Evolutionary conservation across 495 filamentous ascomycete genomes (phyloP).

Genomic region (Aspergillus incahuasiensis): DNA sequence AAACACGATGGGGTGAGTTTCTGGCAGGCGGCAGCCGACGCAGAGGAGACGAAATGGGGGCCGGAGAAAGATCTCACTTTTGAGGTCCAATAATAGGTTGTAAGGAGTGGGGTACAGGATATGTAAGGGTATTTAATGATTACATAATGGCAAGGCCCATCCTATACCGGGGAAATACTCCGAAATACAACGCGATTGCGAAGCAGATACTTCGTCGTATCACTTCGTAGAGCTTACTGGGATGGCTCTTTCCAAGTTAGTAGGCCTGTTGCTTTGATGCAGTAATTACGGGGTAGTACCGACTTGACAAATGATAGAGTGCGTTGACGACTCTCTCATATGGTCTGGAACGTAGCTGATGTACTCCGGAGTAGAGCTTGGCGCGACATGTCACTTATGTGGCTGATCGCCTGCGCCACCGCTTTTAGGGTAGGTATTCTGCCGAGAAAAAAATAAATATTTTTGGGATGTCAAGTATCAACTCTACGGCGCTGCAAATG

Average conservation of each 20-base stretch:
- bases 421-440: conserved; percentile 2
- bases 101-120: conserved; percentile 5
- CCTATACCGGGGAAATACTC: not conserved
- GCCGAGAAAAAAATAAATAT: conserved; percentile 17
- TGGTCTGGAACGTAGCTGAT: conserved; percentile 2
- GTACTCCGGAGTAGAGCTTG: conserved; percentile 3
- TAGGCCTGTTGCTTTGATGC: too few species aligned
- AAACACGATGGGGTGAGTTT: not conserved
- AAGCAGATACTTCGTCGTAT: too few species aligned
- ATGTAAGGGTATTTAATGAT: conserved; percentile 10
- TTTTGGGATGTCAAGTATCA: too few species aligned
- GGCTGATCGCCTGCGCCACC: conserved; percentile 19
- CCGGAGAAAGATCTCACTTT: conserved; percentile 11
- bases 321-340: not conserved
- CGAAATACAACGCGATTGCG: too few species aligned
- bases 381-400: conserved; percentile 11
- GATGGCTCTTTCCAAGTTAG: too few species aligned
- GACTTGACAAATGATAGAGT: too few species aligned
- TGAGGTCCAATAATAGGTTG: conserved; percentile 8
- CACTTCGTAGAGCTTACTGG: too few species aligned
- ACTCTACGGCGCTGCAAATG: too few species aligned
- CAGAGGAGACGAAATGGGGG: conserved; percentile 4
- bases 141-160: not conserved
- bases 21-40: conserved; percentile 2
- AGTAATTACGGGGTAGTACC: too few species aligned